phyloP scores from a whole-genome alignment of 164 flowering plant species.

The Nymphaea colorata region DNA sequence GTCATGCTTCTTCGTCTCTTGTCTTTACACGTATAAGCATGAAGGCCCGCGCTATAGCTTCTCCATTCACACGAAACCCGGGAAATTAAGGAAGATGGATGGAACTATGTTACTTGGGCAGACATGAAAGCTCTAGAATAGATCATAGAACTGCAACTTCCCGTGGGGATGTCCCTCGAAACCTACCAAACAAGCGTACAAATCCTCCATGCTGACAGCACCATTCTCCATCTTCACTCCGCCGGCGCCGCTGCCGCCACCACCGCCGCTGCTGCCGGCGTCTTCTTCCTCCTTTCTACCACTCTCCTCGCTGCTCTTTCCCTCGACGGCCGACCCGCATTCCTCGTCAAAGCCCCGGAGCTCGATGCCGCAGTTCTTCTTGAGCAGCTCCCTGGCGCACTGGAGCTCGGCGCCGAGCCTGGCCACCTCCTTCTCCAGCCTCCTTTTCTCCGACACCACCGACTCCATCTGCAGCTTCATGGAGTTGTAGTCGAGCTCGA shows the following conservation, averaged over 20 bases:
- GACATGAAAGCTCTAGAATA: background rate
- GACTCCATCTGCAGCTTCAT: constrained; percentile 31
- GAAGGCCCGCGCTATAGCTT: no score
- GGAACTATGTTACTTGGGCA: no score
- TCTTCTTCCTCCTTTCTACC: background rate
- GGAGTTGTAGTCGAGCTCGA: constrained; percentile 63
- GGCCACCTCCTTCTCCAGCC: constrained; percentile 26
- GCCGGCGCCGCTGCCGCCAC: background rate
- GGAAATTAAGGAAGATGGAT: no score
- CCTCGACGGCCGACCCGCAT: constrained; percentile 5
- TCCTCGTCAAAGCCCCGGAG: constrained; percentile 15
- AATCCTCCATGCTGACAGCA: constrained; percentile 11
- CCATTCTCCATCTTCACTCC: constrained; percentile 6
- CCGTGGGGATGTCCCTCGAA: constrained; percentile 7
- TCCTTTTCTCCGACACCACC: constrained; percentile 21
- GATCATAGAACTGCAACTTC: constrained; percentile 2
- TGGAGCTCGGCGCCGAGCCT: constrained; percentile 24
- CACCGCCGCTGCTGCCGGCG: background rate
- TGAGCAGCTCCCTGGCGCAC: constrained; percentile 18
- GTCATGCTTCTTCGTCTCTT: no score
- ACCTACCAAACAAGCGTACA: constrained; percentile 22
- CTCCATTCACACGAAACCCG: no score
- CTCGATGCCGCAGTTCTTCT: constrained; percentile 7
- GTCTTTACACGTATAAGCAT: no score
- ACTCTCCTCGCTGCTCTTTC: constrained; percentile 1